These are phyloP conservation scores for Monosporascus sp. DNA, from an alignment of 2,329 filamentous ascomycete species.

Conservation along the genomic window DNA sequence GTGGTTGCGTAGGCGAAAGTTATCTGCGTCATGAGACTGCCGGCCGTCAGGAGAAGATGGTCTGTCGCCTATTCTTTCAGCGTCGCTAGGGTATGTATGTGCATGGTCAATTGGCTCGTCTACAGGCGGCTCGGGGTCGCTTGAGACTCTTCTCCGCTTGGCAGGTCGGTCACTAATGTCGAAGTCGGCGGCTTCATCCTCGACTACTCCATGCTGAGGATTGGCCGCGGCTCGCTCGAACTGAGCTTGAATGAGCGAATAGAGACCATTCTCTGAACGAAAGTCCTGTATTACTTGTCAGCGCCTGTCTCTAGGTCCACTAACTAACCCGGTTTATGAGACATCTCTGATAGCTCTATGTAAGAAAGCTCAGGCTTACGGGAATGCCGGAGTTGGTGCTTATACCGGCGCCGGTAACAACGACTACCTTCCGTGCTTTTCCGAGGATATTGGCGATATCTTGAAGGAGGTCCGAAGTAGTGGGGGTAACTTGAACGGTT, in stretches of 20 bases:
- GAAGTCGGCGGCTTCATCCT: constrained; percentile 19
- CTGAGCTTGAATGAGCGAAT: constrained; percentile 65
- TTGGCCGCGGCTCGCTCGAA: constrained; percentile 49
- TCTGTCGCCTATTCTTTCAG: neutral
- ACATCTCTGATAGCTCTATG: constrained; percentile 1
- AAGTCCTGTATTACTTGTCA: constrained; percentile 50
- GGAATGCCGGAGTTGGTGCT: constrained; percentile 73
- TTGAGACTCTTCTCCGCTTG: constrained; percentile 20
- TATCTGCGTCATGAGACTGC: neutral
- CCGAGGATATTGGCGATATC: constrained; percentile 59
- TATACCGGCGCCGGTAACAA: constrained; percentile 68
- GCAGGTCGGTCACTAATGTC: constrained; percentile 22
- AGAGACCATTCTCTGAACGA: constrained; percentile 66
- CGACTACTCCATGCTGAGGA: constrained; percentile 17
- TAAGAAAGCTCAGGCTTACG: constrained; percentile 36
- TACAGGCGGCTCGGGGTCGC: constrained; percentile 26
- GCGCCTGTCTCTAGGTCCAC: constrained; percentile 2
- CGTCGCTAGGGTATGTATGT: constrained; percentile 6
- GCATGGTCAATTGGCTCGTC: constrained; percentile 11
- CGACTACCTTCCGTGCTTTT: constrained; percentile 63
- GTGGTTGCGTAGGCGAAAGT: neutral
- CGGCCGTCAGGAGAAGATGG: neutral
- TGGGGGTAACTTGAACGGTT: constrained; percentile 49
- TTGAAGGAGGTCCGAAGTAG: constrained; percentile 51
- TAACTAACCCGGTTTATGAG: neutral